Base-by-base conservation (phyloP, 805 yeast genomes). In the Candida gorgasii region DNA sequence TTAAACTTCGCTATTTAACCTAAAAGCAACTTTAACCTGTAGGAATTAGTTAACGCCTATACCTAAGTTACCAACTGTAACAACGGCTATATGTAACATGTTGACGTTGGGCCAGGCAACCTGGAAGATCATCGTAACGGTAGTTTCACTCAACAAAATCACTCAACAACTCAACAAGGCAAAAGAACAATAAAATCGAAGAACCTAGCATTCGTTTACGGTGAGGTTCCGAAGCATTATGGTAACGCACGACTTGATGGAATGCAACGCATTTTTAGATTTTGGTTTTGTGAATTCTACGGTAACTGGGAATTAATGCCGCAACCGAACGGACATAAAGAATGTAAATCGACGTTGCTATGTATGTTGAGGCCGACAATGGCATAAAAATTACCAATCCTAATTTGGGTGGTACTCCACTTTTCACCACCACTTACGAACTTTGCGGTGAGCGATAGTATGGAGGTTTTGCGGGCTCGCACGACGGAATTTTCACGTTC, bases 71-170 rank as follows among this genome's bases (percentile, higher is more conserved):
- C n/a, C n/a, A n/a, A n/a, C n/a, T n/a, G n/a, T n/a, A n/a, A n/a
- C n/a, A n/a, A n/a, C n/a, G n/a, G n/a, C n/a, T n/a, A n/a, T n/a
- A n/a, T n/a, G n/a, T n/a, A n/a, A n/a, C n/a, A n/a, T n/a, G n/a
- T n/a, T n/a, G n/a, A n/a, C n/a, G n/a, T n/a, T n/a, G n/a, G n/a
- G n/a, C n/a, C n/a, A n/a, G n/a, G n/a, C n/a, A n/a, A n/a, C n/a
- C n/a, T n/a, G n/a, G 8, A 24, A 7, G 12, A 24, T 24, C 6
- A 22, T 24, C 28, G 28, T 24, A 24, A 24, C 12, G 28, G 24
- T 20, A 27, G 30, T 31, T 31, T 31, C 35, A 31, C 35, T 31
- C 35, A 31, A 31, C 35, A 31, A 31, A 31, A n/a, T 31, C 8
- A 8, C 24, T 18, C 30, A 27, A 27, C 30, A 27, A 24, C 8